phyloP scores from a whole-genome alignment of 2,329 filamentous ascomycete species.

The Amylocarpus encephaloides region DNA sequence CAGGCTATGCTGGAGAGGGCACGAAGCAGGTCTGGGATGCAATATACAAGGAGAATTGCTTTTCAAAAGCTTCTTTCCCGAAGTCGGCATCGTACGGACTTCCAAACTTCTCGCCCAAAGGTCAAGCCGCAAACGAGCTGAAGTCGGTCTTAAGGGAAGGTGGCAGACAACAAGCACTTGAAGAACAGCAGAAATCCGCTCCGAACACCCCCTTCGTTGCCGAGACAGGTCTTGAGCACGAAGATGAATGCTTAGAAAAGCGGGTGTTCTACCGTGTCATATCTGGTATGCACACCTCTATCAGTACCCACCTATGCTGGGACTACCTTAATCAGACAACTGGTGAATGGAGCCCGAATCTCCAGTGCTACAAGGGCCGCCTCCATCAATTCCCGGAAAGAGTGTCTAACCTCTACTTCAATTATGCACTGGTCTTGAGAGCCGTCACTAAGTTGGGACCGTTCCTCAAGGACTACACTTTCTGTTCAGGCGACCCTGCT shows the following conservation, averaged over 20 bases:
- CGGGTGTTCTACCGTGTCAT: slow-evolving; percentile 96
- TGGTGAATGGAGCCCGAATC: slow-evolving; percentile 85
- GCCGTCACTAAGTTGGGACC: slow-evolving; percentile 86
- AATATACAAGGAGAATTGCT: slow-evolving; percentile 97
- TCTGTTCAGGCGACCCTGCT: slow-evolving; percentile 77
- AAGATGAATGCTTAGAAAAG: slow-evolving; percentile 95
- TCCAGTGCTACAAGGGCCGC: slow-evolving; percentile 81
- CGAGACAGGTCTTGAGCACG: slow-evolving; percentile 63
- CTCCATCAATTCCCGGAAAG: slow-evolving; percentile 81
- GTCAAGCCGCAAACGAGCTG: slow-evolving; percentile 53
- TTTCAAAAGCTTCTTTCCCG: slow-evolving; percentile 62
- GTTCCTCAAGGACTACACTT: slow-evolving; percentile 75
- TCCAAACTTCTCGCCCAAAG: slow-evolving; percentile 23
- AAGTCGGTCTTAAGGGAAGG: slow-evolving; percentile 53
- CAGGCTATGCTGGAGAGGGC: slow-evolving; percentile 81
- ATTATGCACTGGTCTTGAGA: slow-evolving; percentile 91
- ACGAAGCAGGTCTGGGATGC: slow-evolving; percentile 92
- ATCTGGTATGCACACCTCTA: slow-evolving; percentile 96
- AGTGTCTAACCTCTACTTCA: slow-evolving; percentile 97
- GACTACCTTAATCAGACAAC: slow-evolving; percentile 94
- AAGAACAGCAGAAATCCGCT: slow-evolving; percentile 50
- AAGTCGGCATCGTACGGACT: slow-evolving; percentile 50
- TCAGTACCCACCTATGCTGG: slow-evolving; percentile 93
- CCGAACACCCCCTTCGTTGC: slow-evolving; percentile 53
- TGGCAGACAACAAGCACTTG: slow-evolving; percentile 54